Conservation (phyloP, 805 yeast species). For the Groenewaldozyma salmanticensis region DNA sequence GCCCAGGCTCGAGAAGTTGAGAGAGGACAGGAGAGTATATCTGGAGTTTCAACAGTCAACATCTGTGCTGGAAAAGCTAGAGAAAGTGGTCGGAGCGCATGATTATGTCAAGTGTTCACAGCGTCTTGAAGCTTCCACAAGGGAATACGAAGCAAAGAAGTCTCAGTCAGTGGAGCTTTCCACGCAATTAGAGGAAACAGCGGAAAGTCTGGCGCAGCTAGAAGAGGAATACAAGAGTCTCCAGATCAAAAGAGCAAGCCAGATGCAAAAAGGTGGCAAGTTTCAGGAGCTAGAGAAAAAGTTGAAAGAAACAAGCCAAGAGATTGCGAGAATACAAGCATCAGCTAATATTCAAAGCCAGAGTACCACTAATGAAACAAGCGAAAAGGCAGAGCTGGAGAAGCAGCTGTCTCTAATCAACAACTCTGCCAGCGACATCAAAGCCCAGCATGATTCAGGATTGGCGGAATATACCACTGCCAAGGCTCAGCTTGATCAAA, state of each 20-base stretch:
- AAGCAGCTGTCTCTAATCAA: constrained; percentile 29
- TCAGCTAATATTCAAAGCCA: constrained; percentile 48
- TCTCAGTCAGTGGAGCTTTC: background rate
- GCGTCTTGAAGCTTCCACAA: constrained; percentile 34
- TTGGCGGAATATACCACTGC: constrained; percentile 39
- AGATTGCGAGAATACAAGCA: constrained; percentile 59
- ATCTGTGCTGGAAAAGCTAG: constrained; percentile 64
- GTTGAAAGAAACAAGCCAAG: constrained; percentile 51
- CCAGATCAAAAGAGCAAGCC: constrained; percentile 44
- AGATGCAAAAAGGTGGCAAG: constrained; percentile 49
- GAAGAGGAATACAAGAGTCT: constrained; percentile 58
- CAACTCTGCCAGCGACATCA: constrained; percentile 18
- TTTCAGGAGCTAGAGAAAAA: constrained; percentile 48
- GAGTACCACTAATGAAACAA: constrained; percentile 45
- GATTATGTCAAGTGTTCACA: constrained; percentile 45
- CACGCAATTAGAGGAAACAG: constrained; percentile 33
- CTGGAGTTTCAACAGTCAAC: constrained; percentile 81
- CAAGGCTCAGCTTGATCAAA: constrained; percentile 34
- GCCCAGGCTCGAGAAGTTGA: constrained; percentile 75
- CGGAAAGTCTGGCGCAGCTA: constrained; percentile 34
- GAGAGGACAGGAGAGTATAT: constrained; percentile 72
- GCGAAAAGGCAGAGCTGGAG: constrained; percentile 28
- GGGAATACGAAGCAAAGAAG: constrained; percentile 9
- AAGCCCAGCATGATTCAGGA: constrained; percentile 30
- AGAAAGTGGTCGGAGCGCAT: constrained; percentile 68